Evolutionary conservation across 129 eudicot species (phyloP).

Genomic region (Tanacetum coccineum): DNA sequence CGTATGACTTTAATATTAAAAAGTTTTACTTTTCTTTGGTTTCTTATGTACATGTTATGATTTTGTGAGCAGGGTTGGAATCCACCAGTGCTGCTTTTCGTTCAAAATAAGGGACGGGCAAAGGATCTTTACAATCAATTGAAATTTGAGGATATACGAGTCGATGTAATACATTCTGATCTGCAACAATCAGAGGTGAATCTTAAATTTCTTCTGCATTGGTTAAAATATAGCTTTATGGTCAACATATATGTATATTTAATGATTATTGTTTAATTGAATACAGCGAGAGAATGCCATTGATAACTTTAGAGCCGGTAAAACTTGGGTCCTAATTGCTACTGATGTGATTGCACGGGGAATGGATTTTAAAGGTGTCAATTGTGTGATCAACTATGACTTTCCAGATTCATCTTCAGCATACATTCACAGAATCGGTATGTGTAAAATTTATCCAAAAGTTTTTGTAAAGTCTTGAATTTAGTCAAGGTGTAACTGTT

Average conservation of each 20-base stretch:
- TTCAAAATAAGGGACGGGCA: conserved; percentile 88
- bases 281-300: conserved; percentile 84
- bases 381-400: conserved; percentile 93
- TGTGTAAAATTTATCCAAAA: conserved; percentile 10
- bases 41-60: conserved; percentile 8
- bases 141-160: conserved; percentile 65
- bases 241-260: neutral
- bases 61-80: conserved; percentile 61
- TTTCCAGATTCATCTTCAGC: conserved; percentile 94
- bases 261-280: neutral
- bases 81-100: conserved; percentile 91
- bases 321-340: conserved; percentile 96
- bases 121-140: conserved; percentile 70
- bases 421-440: conserved; percentile 93
- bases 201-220: neutral
- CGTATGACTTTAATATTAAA: neutral
- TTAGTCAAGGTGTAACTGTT: too few relatives aligned
- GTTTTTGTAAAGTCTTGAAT: neutral
- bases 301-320: conserved; percentile 87
- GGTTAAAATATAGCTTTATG: neutral
- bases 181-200: conserved; percentile 70
- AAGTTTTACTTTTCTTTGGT: neutral
- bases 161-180: conserved; percentile 85
- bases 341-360: conserved; percentile 97
- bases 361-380: conserved; percentile 98